Percentiles rank a stretch among this genome's conserved stretches.
phyloP scores from a whole-genome alignment of 495 filamentous ascomycete species.

The Penicillium riverlandense region DNA sequence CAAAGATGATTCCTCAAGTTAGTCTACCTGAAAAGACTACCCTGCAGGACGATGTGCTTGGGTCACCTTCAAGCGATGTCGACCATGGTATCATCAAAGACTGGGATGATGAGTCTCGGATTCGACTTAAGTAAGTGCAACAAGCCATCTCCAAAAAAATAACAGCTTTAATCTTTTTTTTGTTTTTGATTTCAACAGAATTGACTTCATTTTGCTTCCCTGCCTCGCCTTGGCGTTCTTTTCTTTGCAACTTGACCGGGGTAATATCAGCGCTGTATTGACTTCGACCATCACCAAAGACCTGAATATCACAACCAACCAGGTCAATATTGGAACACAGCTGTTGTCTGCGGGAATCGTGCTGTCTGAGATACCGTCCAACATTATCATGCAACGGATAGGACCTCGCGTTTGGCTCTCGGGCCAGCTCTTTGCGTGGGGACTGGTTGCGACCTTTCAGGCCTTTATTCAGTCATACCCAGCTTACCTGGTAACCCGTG shows the following conservation, averaged over 20 bases:
- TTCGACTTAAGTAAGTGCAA: slow-evolving; percentile 22
- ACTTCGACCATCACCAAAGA: slow-evolving; percentile 47
- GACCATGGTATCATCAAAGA: slow-evolving; percentile 21
- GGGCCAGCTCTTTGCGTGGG: slow-evolving; percentile 51
- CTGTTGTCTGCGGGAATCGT: slow-evolving; percentile 51
- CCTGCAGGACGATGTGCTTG: slow-evolving; percentile 4
- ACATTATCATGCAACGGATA: slow-evolving; percentile 47
- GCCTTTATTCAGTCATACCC: slow-evolving; percentile 47
- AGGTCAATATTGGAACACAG: slow-evolving; percentile 52
- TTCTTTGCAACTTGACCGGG: slow-evolving; percentile 48
- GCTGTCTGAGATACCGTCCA: slow-evolving; percentile 50
- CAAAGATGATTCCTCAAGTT: background rate
- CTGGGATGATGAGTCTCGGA: slow-evolving; percentile 23
- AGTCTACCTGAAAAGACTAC: slow-evolving; percentile 5
- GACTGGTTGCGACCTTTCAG: slow-evolving; percentile 51
- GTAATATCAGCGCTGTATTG: slow-evolving; percentile 42
- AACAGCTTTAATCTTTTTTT: no score
- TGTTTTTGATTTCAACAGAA: slow-evolving; percentile 14
- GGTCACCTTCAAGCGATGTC: slow-evolving; percentile 8
- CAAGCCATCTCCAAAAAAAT: background rate
- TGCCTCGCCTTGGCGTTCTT: slow-evolving; percentile 51
- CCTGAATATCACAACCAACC: slow-evolving; percentile 46
- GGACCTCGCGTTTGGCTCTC: slow-evolving; percentile 50
- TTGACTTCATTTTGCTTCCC: slow-evolving; percentile 47
- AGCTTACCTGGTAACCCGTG: slow-evolving; percentile 43